Evolutionary conservation across 441 rosid species (phyloP), one percentile per base, ranked within the genome.

Genomic region (Erodium trifolium): DNA sequence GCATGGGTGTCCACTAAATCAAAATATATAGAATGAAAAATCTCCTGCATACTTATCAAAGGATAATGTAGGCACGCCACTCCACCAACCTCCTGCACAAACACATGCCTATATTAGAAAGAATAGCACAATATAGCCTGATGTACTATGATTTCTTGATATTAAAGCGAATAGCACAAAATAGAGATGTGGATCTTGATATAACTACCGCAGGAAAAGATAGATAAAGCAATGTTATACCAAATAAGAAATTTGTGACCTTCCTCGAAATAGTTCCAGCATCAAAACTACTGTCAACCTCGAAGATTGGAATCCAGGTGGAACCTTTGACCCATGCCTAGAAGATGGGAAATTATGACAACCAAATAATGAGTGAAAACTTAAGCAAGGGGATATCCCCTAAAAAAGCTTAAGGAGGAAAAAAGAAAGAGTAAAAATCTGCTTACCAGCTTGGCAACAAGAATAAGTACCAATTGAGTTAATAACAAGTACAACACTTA

Each of bases 261-360:
- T 89, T 89, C 71, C 77, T 84, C 65, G 94, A 78, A 83, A 86
- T 72, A 72, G 86, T 80, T 79, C 91, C 94, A 11, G 82, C 79
- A 74, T 84, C 93, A 74, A 87, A 69, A 71, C 79, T 72, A 67
- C 80, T 74, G 69, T 89, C 88, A 67, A 77, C 83, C 47, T 91
- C 93, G 71, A 90, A 89, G 65, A 91, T 81, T 16, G 98, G 97
- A 75, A 91, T 82, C 98, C 97, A 89, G 37, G 78, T 68, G 23
- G 98, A 93, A 68, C 93, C 94, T 79, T 86, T 93, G 65, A 91
- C 87, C 93, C 96, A 88, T 71, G 90, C 98, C 98, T 91, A 78
- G 62, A 74, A 64, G 77, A 75, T 12, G 43, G 35, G n/a, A 71
- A 68, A 70, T 37, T 63, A 64, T 11, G 45, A 16, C 27, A 37